Conservation (phyloP, 2,329 filamentous ascomycete genomes). For the Fusarium circinatum region DNA sequence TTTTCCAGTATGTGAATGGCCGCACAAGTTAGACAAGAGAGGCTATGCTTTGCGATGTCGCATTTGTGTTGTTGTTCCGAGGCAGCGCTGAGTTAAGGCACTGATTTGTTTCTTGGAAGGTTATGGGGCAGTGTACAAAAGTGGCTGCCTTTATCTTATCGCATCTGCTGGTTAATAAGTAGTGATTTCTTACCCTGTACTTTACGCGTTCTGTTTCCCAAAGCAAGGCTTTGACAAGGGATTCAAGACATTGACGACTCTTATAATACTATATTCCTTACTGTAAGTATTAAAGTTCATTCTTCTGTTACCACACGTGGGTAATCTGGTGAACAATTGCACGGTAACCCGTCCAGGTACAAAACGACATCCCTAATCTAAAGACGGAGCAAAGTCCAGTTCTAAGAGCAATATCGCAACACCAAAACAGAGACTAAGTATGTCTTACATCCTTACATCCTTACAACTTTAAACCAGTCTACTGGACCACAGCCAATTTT, state of each 20-base stretch:
- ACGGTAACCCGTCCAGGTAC: accelerated
- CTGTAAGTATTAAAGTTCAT: accelerated
- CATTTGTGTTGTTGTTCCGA: neutral
- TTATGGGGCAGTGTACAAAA: neutral
- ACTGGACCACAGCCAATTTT: neutral
- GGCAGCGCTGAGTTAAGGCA: neutral
- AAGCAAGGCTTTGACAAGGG: neutral
- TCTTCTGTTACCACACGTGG: accelerated
- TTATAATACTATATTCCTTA: neutral
- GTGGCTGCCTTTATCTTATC: neutral
- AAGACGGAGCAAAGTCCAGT: too few species aligned
- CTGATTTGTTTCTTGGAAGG: neutral
- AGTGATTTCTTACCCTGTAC: neutral
- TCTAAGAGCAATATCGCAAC: neutral
- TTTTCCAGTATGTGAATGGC: accelerated
- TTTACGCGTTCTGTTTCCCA: accelerated
- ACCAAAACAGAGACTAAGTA: neutral
- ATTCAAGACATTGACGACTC: neutral
- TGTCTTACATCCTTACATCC: accelerated
- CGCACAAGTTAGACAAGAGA: too few species aligned
- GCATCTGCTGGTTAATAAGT: accelerated
- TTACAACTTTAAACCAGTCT: neutral
- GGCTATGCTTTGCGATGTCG: too few species aligned
- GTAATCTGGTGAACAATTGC: too few species aligned
- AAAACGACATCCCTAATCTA: too few species aligned